Base-by-base conservation (phyloP, 768 basidiomycete genomes). In the Sporobolomyces pararoseus region DNA sequence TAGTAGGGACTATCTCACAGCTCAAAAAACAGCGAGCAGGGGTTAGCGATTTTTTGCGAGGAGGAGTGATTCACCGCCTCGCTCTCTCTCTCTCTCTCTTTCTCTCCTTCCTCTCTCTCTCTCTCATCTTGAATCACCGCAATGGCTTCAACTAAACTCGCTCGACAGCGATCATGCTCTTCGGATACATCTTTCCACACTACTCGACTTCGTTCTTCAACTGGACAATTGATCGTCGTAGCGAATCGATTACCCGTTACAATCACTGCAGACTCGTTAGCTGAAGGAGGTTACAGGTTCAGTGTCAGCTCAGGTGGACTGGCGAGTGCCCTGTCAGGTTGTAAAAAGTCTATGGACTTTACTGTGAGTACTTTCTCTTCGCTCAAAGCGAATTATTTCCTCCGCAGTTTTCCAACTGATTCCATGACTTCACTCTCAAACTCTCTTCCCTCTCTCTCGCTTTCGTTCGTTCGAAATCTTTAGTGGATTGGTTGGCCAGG, bases 291-390 rank as follows among this genome's bases (percentile, higher is more conserved):
- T 17, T 74, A 74, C 59, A 50, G 66, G 44, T 74, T 70, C 66
- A 46, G 52, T 6, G 68, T 70, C 19, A 65, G 62, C 25, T 94
- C 91, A 4, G 96, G 96, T 34, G 96, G 96, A 63, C 89, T 99
- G 70, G 96, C 98, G 72, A 93, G 90, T 62, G 96, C 96, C 69
- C 87, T 99, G 74, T 89, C 89, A 29, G 95, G 96, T 54, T 95
- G 93, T 85, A 99, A 99, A 83, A 97, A 96, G 82, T 92, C 89
- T 42, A 88, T 98, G 84, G 88, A 86, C 79, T 98, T 99, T 81
- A 96, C 91, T 29, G 97, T 95, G 91, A 94, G 96, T 76, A 7
- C 12, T 35, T 34, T 90, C 66, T 96, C 91, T 91, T 88, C 23
- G 17, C 25, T n/a, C 23, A n/a, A n/a, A n/a, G n/a, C n/a, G n/a